Base-by-base conservation (phyloP, 2,329 filamentous ascomycete species). In the Fonsecaea monophora region DNA sequence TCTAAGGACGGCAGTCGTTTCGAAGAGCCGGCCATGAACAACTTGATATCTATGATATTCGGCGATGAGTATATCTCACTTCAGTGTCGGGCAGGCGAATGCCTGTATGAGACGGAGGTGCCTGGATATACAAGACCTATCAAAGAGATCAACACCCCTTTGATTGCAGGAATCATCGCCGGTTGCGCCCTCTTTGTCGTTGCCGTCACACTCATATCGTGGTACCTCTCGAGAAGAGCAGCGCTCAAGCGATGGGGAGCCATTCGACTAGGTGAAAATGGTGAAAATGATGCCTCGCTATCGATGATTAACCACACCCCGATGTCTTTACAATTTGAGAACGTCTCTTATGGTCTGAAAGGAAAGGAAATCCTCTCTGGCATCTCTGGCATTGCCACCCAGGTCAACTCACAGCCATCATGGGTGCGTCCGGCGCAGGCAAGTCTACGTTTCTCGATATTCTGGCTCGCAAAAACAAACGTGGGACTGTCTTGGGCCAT, bases 401-500 rank as follows among this genome's bases (percentile, higher is more conserved):
- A 2, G 96, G 96, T n/a, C 93, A 99, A 77, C 87, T 98, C 7
- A 92, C 94, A 71, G 95, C 95, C 8, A 96, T 99, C 74, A 99
- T 99, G 94, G 95, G 95, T 64, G 94, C 95, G 7, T 99, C 95
- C 0, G 95, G 95, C 35, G 96, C 95, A 50, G 95, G 95, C 66
- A 99, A 99, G 81, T 99, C 95, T 0, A 97, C 93, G 0, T 98
- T 99, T 78, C 83, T 99, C 53, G 95, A 99, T 76, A 97, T 99
- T 66, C 83, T 99, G 55, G 95, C 95, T 8, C 89, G 94, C 70
- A 99, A 98, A 84, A 98, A 98, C 80, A 99, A 99, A 81, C 89
- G 93, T 38, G 96, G 95, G 45, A 78, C 84, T 1, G 87, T 91
- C 0, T 82, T 85, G 8, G 96, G 96, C 21, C 87, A 94, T 67